phyloP scores from a whole-genome alignment of 495 filamentous ascomycete genomes.

The Geopyxis carbonaria region DNA sequence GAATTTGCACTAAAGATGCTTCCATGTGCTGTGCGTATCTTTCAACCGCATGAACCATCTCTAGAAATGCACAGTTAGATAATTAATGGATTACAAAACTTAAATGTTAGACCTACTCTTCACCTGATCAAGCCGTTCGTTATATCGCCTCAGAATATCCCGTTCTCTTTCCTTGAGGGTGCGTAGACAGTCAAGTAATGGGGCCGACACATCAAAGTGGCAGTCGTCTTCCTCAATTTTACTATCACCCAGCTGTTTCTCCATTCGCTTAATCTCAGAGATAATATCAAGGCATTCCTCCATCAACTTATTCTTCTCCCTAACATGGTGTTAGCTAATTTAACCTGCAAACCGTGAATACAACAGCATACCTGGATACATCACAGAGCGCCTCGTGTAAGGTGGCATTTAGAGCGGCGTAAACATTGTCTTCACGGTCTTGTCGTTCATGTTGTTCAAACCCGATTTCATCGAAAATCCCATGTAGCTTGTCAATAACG shows the following conservation, averaged over 20 bases:
- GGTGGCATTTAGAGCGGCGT: constrained; percentile 16
- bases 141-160: constrained; percentile 60
- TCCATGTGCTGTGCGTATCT: constrained; percentile 93
- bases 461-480: constrained; percentile 90
- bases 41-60: constrained; percentile 80
- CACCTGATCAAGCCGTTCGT: constrained; percentile 81
- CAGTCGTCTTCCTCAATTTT: constrained; percentile 45
- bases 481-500: constrained; percentile 41
- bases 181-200: constrained; percentile 60
- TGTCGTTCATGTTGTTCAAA: constrained; percentile 81
- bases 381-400: constrained; percentile 25
- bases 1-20: constrained; percentile 59
- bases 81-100: neutral
- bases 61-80: constrained; percentile 31
- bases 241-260: constrained; percentile 53
- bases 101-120: constrained; percentile 45
- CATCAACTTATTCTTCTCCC: constrained; percentile 68
- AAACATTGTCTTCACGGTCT: constrained; percentile 64
- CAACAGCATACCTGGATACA: constrained; percentile 28
- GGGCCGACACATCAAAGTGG: constrained; percentile 57
- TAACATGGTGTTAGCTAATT: constrained; percentile 34
- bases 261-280: constrained; percentile 78
- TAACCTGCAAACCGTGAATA: constrained; percentile 69
- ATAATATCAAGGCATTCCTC: constrained; percentile 79
- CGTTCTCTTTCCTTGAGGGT: constrained; percentile 69